Percentiles rank a stretch among this genome's conserved stretches.
These are phyloP conservation scores for Nakazawaea anatomiae DNA, from an alignment of 805 yeast genomes.

Conservation along the genomic window DNA sequence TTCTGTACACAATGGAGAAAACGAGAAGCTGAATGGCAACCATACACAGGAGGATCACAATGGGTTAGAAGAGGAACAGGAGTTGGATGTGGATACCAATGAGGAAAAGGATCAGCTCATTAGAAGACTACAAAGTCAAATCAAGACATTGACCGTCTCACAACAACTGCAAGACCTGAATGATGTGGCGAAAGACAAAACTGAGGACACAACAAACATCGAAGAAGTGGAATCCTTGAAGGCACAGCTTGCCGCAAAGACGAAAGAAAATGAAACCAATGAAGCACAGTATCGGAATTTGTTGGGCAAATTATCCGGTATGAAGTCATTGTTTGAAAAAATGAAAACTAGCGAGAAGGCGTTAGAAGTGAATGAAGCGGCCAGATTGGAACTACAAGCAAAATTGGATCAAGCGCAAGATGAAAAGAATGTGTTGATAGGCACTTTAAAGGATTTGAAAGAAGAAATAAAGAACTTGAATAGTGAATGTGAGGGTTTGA, in stretches of 20 bases:
- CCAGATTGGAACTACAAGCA: slow-evolving; percentile 25
- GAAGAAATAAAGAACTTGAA: slow-evolving; percentile 37
- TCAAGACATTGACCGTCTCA: not conserved
- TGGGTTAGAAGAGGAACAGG: not conserved
- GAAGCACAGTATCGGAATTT: slow-evolving; percentile 58
- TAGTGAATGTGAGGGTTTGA: slow-evolving; percentile 47
- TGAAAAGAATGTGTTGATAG: slow-evolving; percentile 8
- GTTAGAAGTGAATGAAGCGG: slow-evolving; percentile 44
- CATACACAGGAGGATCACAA: not conserved
- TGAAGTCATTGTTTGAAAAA: slow-evolving; percentile 67
- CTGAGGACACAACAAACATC: not conserved
- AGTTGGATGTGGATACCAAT: not conserved
- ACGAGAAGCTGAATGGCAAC: not conserved
- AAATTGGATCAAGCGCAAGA: slow-evolving; percentile 16
- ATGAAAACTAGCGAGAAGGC: slow-evolving; percentile 69
- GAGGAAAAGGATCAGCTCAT: slow-evolving; percentile 1
- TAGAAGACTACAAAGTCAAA: not conserved
- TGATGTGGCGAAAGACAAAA: not conserved
- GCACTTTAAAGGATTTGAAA: slow-evolving; percentile 17
- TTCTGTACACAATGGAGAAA: not conserved
- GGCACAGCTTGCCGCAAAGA: slow-evolving; percentile 27
- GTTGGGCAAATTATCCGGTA: slow-evolving; percentile 57
- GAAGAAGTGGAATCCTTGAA: slow-evolving; percentile 14
- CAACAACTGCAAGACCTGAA: not conserved
- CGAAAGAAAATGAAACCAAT: slow-evolving; percentile 49